Percentiles rank a stretch among this genome's conserved stretches.
phyloP scores from a whole-genome alignment of 129 eudicot genomes.

The Flaveria robusta region DNA sequence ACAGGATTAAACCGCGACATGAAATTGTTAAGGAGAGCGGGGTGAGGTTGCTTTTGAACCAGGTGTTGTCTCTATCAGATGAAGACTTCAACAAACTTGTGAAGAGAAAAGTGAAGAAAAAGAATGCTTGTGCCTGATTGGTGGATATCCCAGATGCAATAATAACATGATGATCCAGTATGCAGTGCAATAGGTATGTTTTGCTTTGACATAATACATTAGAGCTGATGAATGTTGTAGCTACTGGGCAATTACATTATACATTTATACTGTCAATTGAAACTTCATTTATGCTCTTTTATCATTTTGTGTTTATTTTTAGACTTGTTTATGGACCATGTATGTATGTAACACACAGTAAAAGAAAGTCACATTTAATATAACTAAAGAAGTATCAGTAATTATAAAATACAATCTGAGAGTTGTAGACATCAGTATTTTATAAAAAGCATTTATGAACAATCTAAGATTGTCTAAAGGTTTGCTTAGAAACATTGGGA shows the following conservation, averaged over 20 bases:
- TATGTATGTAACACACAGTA: neutral
- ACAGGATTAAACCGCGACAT: conserved; percentile 76
- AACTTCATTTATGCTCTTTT: neutral
- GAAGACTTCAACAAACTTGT: conserved; percentile 54
- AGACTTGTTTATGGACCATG: neutral
- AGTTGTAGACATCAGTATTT: neutral
- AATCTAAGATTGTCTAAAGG: too few species aligned
- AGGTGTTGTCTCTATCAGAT: conserved; percentile 73
- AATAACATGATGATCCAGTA: conserved; percentile 36
- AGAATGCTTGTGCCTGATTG: conserved; percentile 43
- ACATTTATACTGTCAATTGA: conserved; percentile 25
- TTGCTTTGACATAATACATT: conserved; percentile 12
- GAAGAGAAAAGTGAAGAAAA: conserved; percentile 63
- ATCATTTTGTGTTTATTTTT: neutral
- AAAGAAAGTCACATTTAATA: neutral
- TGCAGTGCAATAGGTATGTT: conserved; percentile 25
- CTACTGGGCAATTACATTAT: conserved; percentile 23
- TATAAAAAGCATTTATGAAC: neutral
- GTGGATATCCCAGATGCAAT: conserved; percentile 22
- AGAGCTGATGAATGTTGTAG: conserved; percentile 37
- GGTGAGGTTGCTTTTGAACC: conserved; percentile 70
- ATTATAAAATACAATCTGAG: neutral
- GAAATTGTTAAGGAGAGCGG: conserved; percentile 59
- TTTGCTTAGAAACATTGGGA: too few species aligned
- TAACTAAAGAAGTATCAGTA: neutral